These are phyloP conservation scores for Crithidia sp. DNA, from an alignment of 208 protist genomes.

Conservation along the genomic window DNA sequence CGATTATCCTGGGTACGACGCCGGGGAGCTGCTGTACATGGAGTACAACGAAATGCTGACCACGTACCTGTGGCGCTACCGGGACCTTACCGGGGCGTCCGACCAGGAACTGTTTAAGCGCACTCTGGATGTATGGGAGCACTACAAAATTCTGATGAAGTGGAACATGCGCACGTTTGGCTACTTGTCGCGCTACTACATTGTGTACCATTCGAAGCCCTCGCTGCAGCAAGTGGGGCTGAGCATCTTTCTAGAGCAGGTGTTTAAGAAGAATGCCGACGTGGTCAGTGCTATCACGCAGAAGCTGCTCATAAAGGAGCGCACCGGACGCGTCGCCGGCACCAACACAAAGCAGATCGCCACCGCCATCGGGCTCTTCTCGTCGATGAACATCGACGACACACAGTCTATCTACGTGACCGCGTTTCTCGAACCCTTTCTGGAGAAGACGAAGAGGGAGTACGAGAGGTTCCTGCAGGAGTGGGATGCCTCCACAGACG, in stretches of 20 bases:
- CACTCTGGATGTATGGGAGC: constrained; percentile 73
- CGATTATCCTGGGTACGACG: constrained; percentile 64
- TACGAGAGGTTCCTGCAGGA: constrained; percentile 50
- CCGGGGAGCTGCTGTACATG: constrained; percentile 84
- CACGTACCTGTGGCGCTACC: constrained; percentile 72
- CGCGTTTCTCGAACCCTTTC: constrained; percentile 74
- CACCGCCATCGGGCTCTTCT: constrained; percentile 71
- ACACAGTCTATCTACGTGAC: constrained; percentile 69
- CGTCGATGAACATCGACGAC: constrained; percentile 72
- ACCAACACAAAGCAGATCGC: constrained; percentile 49
- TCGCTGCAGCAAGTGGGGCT: constrained; percentile 79
- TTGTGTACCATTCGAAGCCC: constrained; percentile 83
- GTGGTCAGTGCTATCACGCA: constrained; percentile 64
- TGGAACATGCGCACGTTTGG: constrained; percentile 85
- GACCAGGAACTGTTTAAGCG: constrained; percentile 69
- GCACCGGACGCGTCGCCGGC: constrained; percentile 30
- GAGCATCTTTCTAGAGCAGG: constrained; percentile 84
- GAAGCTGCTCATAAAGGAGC: constrained; percentile 55
- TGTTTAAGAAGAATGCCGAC: constrained; percentile 70
- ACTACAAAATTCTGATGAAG: constrained; percentile 86
- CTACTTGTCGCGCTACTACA: constrained; percentile 89
- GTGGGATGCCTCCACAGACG: constrained; percentile 42
- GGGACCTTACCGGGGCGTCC: constrained; percentile 48
- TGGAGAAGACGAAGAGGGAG: constrained; percentile 53
- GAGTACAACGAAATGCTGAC: constrained; percentile 93